Base-by-base conservation (phyloP, 2,329 filamentous ascomycete species). In the Dactylellina parvicollis region DNA sequence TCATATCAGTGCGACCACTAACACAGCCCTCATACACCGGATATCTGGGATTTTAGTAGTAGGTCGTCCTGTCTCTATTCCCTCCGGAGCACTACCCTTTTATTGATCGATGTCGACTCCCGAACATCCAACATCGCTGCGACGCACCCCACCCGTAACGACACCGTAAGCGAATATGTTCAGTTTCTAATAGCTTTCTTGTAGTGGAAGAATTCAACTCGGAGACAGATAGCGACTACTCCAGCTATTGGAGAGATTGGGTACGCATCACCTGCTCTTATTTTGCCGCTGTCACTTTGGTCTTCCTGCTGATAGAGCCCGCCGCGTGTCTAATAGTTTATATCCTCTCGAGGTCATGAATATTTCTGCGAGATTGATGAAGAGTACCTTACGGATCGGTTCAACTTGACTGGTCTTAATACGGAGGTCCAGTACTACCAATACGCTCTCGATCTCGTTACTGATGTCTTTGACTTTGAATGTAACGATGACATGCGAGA, bases 281-380 rank as follows among this genome's bases (percentile, higher is more conserved):
- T 46, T 54, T 74, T 61, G 61, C 50, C 70, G 22, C 57, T 66
- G 57, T 69, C 60, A 38, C 65, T 49, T 26, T 75, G 38, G 64
- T 50, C 47, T 46, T 50, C 69, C 34, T 46, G 40, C 36, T 34
- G n/a, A 56, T 16, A 16, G 22, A 36, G 14, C 26, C 22, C 20
- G 30, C n/a, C 57, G n/a, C 24, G 30, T 46, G 24, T 10, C 24
- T 12, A 34, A 54, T 80, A 99, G 95, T 99, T 99, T 81, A 97
- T 98, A 79, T 97, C 94, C 3, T 96, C 93, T 4, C 88, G 95
- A 64, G 95, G 95, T 76, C 98, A 99, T 82, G 95, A 99, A 81
- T 99, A 99, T 83, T 99, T 98, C 79, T 99, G 95, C 86, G 95
- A 99, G 81, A 98, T 99, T 79, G 95, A 99, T 82, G 95, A 99